Evolutionary conservation across 2,329 filamentous ascomycete species (phyloP).

Genomic region (Nothophaeocryptopus gaeumannii): DNA sequence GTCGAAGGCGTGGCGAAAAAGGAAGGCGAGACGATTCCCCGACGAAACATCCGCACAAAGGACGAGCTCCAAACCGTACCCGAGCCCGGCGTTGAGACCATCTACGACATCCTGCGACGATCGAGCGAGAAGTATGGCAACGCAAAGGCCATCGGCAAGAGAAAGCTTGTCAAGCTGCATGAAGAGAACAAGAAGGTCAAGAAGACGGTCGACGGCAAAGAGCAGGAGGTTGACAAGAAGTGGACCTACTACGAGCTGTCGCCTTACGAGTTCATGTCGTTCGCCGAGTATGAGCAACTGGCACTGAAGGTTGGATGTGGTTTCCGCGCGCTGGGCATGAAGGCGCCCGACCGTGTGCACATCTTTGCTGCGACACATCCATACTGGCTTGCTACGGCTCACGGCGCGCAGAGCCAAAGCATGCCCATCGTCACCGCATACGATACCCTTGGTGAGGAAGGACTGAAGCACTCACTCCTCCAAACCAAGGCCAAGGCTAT

Average conservation of each 20-base stretch:
- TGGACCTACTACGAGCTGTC: slow-evolving; percentile 89
- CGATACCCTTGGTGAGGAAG: slow-evolving; percentile 82
- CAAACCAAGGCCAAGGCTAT: slow-evolving; percentile 80
- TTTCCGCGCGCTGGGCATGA: slow-evolving; percentile 70
- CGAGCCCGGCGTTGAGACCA: slow-evolving; percentile 67
- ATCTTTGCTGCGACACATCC: slow-evolving; percentile 80
- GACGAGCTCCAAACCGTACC: slow-evolving; percentile 66
- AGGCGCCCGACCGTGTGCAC: slow-evolving; percentile 67
- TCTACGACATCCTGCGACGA: slow-evolving; percentile 73
- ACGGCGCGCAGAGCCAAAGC: slow-evolving; percentile 71
- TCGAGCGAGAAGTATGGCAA: slow-evolving; percentile 59
- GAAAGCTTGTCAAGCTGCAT: slow-evolving; percentile 73
- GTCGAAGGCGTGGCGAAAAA: slow-evolving; percentile 65
- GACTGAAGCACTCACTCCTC: slow-evolving; percentile 78
- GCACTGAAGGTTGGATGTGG: slow-evolving; percentile 69
- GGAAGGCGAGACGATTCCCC: slow-evolving; percentile 79
- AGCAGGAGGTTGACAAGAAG: slow-evolving; percentile 79
- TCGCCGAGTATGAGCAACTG: slow-evolving; percentile 72
- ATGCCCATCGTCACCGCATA: slow-evolving; percentile 92
- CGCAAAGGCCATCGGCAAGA: slow-evolving; percentile 58
- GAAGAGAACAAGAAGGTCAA: slow-evolving; percentile 84
- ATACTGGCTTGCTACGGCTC: slow-evolving; percentile 77
- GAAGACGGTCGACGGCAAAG: slow-evolving; percentile 79
- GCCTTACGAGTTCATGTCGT: slow-evolving; percentile 71
- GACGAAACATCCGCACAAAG: slow-evolving; percentile 68